Evolutionary conservation across 352 stramenopile genomes (phyloP), one percentile per base, ranked within the genome.

Genomic region (Globisporangium nunn): DNA sequence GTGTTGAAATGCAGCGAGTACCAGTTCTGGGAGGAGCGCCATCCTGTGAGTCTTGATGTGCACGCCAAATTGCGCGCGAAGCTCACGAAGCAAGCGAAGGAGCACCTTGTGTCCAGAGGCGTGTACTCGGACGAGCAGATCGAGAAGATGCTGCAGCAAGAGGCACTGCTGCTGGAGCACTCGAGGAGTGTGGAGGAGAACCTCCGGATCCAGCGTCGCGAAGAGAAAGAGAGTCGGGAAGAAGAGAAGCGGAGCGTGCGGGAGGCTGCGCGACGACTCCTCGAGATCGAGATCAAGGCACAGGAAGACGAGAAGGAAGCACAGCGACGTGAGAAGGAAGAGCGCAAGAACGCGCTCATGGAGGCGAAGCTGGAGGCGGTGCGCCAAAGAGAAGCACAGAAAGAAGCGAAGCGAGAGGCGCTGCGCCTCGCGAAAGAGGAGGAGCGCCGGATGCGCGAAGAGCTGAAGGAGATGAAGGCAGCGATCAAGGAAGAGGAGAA

Each of bases 1-100:
- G 81, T 90, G 17, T 45, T 88, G 0, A 66, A 66, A 30, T 93
- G 84, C 54, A 67, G 31, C 29, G 78, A 88, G 51, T 93, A 93
- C 61, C 78, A 88, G 43, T 90, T 93, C n/a, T 93, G 81, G 84
- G 81, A 93, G 64, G 75, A 90, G 52, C 75, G 81, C 3, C 78
- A 93, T 62, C 62, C 75, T 6, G 74, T 90, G 12, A 75, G 71
- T 30, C 64, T 74, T 8, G 74, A 88, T 14, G 67, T 78, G 3
- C 78, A 90, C 58, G 56, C 71, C 2, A 89, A 88, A 41, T 56
- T 88, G 48, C 79, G 79, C 3, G 64, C 67, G 10, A 71, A 77
- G 28, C 39, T 91, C 23, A 66, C 75, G 59, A 74, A 74, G 18
- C 77, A 91, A 65, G 52, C 81, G 30, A 88, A 77, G 47, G 68